phyloP scores from a whole-genome alignment of 345 rosid genomes.

The Brassica carinata region DNA sequence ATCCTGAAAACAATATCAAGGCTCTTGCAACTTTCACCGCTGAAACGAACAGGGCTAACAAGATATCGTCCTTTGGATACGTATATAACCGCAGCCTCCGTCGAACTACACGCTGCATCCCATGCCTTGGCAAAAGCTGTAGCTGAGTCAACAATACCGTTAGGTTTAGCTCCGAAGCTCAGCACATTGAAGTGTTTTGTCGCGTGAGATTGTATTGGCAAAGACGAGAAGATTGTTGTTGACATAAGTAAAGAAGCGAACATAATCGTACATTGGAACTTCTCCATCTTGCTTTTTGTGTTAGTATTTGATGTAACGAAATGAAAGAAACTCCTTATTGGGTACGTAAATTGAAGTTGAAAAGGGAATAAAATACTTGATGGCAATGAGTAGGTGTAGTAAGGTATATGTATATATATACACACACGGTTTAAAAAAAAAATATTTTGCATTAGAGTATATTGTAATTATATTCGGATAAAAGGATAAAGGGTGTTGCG shows the following conservation, averaged over 20 bases:
- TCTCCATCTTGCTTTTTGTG: slow-evolving; percentile 18
- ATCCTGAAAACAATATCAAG: slow-evolving; percentile 41
- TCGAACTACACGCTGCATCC: slow-evolving; percentile 45
- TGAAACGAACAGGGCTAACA: slow-evolving; percentile 39
- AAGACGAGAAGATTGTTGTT: slow-evolving; percentile 8
- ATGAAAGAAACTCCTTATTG: not conserved
- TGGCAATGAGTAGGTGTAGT: not conserved
- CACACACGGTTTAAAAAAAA: too few species aligned
- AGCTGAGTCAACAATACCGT: slow-evolving; percentile 46
- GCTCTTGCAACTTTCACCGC: slow-evolving; percentile 45
- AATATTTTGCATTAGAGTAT: not conserved
- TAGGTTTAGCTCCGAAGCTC: slow-evolving; percentile 44
- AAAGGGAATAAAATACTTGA: not conserved
- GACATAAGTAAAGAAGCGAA: slow-evolving; percentile 1
- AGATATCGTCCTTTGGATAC: slow-evolving; percentile 51
- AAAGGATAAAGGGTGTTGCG: not conserved
- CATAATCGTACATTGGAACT: not conserved
- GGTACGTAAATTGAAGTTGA: not conserved
- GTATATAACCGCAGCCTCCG: slow-evolving; percentile 27
- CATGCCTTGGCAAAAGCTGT: slow-evolving; percentile 47
- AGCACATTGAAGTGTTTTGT: slow-evolving; percentile 36
- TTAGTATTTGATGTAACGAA: not conserved
- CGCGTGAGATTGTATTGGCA: slow-evolving; percentile 23
- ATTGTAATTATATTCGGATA: not conserved
- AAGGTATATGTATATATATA: not conserved